A percentile compares a stretch with the other conserved stretches of the same genome.
Conservation (phyloP, 73 alveolate genomes). For the Tetrahymena elliotti region DNA sequence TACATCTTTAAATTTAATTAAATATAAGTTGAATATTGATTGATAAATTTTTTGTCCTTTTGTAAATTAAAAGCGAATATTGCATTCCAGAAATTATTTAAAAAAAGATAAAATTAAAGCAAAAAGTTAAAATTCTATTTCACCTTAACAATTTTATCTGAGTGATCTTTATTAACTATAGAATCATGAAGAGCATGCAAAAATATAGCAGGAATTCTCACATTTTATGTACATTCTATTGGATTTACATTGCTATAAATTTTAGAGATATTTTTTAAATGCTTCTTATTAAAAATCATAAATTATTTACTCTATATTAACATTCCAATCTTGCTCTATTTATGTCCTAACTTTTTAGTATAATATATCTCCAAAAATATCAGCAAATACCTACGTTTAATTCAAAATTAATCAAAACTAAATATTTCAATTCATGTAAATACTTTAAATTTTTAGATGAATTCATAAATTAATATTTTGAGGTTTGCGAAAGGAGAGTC, state of each 20-base stretch:
- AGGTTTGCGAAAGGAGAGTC: constrained; percentile 5
- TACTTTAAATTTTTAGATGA: neutral
- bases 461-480: neutral
- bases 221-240: constrained; percentile 38
- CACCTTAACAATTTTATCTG: constrained; percentile 29
- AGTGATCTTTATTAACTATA: constrained; percentile 48
- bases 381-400: neutral
- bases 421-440: neutral
- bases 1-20: neutral
- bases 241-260: constrained; percentile 38
- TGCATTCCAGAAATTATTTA: too few species aligned
- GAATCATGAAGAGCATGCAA: constrained; percentile 61
- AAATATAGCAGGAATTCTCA: constrained; percentile 63
- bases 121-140: neutral
- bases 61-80: too few species aligned
- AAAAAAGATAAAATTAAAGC: neutral
- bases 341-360: neutral
- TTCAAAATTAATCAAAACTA: neutral
- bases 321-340: neutral
- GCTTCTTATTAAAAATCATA: neutral
- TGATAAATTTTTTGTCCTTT: too few species aligned
- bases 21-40: too few species aligned
- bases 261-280: neutral
- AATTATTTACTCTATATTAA: neutral
- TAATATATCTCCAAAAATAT: neutral